Percentiles rank a stretch among this genome's conserved stretches.
phyloP scores from a whole-genome alignment of 495 filamentous ascomycete genomes.

The Massariosphaeria phaeospora region DNA sequence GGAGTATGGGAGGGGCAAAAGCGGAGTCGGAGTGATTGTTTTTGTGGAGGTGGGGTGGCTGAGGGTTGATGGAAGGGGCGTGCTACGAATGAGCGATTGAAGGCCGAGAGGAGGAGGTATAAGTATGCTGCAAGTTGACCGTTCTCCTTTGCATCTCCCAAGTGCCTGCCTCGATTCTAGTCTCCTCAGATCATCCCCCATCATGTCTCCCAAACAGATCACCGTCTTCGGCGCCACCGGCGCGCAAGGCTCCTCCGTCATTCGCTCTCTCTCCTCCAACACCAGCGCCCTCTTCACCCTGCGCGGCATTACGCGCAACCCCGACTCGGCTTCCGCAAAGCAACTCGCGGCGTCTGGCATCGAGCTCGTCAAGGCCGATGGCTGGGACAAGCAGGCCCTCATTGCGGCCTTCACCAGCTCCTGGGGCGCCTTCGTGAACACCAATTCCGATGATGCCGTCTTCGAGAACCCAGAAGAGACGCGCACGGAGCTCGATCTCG shows the following conservation, averaged over 20 bases:
- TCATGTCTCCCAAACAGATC: conserved; percentile 16
- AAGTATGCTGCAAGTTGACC: background rate
- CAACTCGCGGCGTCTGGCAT: conserved; percentile 11
- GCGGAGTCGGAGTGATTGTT: background rate
- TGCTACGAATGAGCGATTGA: background rate
- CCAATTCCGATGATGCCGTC: conserved; percentile 38
- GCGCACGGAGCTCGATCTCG: conserved; percentile 35
- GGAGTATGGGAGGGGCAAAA: background rate
- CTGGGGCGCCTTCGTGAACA: conserved; percentile 40
- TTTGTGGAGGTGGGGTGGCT: background rate
- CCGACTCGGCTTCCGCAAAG: conserved; percentile 10
- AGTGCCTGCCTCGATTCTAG: background rate
- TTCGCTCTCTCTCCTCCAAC: conserved; percentile 14
- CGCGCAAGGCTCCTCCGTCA: conserved; percentile 21
- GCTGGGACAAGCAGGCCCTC: conserved; percentile 34
- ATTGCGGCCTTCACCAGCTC: conserved; percentile 30
- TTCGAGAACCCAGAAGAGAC: conserved; percentile 25
- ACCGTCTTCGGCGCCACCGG: conserved; percentile 26
- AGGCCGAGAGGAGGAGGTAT: background rate
- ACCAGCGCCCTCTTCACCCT: conserved; percentile 10
- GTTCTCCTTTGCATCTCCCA: background rate
- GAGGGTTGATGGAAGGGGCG: background rate
- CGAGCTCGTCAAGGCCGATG: conserved; percentile 26
- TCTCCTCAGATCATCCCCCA: background rate
- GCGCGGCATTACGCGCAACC: conserved; percentile 26